These are phyloP conservation scores for Priceomyces medius DNA, from an alignment of 805 yeast species.

Conservation along the genomic window DNA sequence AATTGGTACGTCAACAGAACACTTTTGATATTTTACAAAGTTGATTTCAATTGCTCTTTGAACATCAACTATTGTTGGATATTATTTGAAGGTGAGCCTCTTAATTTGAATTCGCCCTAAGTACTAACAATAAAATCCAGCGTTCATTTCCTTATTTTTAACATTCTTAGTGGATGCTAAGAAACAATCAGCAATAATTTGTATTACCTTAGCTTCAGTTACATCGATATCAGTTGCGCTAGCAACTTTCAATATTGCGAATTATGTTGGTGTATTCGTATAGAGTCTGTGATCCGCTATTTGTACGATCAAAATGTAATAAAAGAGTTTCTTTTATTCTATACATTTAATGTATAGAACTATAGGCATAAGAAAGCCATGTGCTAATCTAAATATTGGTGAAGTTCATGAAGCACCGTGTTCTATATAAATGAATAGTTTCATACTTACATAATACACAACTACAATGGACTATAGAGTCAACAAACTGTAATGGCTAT, in stretches of 20 bases:
- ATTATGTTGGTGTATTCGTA: conserved; percentile 40
- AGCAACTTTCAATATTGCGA: conserved; percentile 36
- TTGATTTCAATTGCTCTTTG: too few species aligned
- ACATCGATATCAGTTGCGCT: conserved; percentile 40
- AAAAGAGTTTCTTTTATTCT: not conserved
- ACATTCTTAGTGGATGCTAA: conserved; percentile 29
- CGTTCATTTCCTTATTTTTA: conserved; percentile 29
- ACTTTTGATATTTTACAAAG: too few species aligned
- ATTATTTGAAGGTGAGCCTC: too few species aligned
- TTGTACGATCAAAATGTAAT: too few species aligned
- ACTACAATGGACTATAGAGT: too few species aligned
- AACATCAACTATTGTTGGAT: too few species aligned
- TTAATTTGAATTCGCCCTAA: not conserved
- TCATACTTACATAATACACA: too few species aligned
- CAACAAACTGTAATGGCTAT: too few species aligned
- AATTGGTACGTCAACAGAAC: conserved; percentile 24
- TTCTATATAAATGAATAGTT: too few species aligned
- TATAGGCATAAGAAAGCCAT: not conserved
- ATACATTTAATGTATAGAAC: not conserved
- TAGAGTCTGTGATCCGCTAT: not conserved
- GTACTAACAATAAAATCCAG: conserved; percentile 20
- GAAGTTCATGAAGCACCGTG: too few species aligned
- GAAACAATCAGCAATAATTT: conserved; percentile 22
- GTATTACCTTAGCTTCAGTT: conserved; percentile 27
- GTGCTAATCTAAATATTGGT: too few species aligned